A percentile compares a stretch with the other conserved stretches of the same genome.
These are phyloP conservation scores for Scedosporium minutisporum DNA, from an alignment of 2,329 filamentous ascomycete genomes.

Conservation along the genomic window DNA sequence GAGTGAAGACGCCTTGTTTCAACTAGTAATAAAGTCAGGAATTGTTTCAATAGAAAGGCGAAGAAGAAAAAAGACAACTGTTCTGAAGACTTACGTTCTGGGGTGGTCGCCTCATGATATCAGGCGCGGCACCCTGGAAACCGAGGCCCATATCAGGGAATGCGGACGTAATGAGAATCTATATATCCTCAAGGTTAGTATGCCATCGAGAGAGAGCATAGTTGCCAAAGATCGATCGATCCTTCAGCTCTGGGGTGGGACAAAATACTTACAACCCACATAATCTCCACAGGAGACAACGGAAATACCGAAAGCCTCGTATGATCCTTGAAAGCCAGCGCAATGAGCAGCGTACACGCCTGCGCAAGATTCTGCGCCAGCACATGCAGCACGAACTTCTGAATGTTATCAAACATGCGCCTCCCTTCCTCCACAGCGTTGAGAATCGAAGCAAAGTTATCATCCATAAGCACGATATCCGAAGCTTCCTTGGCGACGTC, in stretches of 20 bases:
- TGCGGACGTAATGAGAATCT: conserved; percentile 62
- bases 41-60: not conserved
- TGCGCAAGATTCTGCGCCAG: conserved; percentile 59
- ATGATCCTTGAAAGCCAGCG: conserved; percentile 57
- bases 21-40: conserved; percentile 14
- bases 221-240: not conserved
- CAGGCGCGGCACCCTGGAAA: conserved; percentile 56
- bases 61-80: not conserved
- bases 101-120: conserved; percentile 57
- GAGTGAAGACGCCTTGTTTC: conserved; percentile 50
- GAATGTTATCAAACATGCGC: conserved; percentile 61
- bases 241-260: not conserved
- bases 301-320: conserved; percentile 57
- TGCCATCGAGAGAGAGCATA: too few species aligned
- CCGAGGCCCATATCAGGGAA: conserved; percentile 65
- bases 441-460: conserved; percentile 46
- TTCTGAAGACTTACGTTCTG: conserved; percentile 34
- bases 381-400: conserved; percentile 60
- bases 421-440: conserved; percentile 52
- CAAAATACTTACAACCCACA: conserved; percentile 65
- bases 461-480: conserved; percentile 58
- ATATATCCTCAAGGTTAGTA: too few species aligned
- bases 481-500: conserved; percentile 61
- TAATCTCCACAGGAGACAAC: conserved; percentile 59
- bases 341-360: conserved; percentile 55